A percentile compares a stretch with the other conserved stretches of the same genome.
Conservation (phyloP, 78 protist genomes). For the Salpingoeca rosetta region DNA sequence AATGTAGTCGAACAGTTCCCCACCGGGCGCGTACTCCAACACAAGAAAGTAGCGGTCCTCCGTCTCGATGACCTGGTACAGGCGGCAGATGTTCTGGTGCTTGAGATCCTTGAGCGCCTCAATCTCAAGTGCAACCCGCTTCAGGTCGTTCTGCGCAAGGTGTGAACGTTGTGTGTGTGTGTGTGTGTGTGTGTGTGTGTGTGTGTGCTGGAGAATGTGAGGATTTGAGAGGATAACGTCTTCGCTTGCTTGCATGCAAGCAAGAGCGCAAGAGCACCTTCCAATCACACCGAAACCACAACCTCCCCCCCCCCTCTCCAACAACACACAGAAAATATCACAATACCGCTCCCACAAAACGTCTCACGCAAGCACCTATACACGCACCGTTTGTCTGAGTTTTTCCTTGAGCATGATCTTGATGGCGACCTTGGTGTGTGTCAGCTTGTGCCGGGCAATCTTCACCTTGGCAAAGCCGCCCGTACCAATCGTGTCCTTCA, state of each 20-base stretch:
- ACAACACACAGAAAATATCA: too few species aligned
- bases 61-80: conserved; percentile 52
- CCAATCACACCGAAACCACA: too few species aligned
- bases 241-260: too few species aligned
- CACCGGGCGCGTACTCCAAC: conserved; percentile 30
- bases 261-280: not conserved
- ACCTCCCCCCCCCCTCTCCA: too few species aligned
- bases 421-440: conserved; percentile 34
- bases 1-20: conserved; percentile 56
- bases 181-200: not conserved
- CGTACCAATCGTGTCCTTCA: conserved; percentile 38
- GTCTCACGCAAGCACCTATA: too few species aligned
- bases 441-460: conserved; percentile 32
- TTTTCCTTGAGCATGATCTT: conserved; percentile 13
- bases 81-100: conserved; percentile 45
- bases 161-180: not conserved
- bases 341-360: too few species aligned
- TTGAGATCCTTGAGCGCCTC: conserved; percentile 3
- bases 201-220: not conserved
- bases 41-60: conserved; percentile 22
- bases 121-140: conserved; percentile 6
- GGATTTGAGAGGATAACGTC: not conserved
- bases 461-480: conserved; percentile 68
- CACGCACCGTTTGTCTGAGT: not conserved
- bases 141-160: not conserved